phyloP scores from a whole-genome alignment of 139 green algal species.

The Dunaliella sp. region DNA sequence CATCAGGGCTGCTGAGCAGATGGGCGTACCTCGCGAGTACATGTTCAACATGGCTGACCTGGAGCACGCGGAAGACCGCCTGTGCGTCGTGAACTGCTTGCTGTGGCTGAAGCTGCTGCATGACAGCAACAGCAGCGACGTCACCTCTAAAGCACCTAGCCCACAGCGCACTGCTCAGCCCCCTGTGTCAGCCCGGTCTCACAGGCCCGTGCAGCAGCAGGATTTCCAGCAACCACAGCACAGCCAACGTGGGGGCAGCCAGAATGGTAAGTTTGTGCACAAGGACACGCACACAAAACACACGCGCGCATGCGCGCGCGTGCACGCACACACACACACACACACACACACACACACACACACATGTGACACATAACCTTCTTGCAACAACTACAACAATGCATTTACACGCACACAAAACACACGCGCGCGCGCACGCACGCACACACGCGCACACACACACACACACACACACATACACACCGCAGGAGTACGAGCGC shows the following conservation, averaged over 20 bases:
- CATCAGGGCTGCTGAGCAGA: constrained; percentile 24
- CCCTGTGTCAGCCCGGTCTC: neutral
- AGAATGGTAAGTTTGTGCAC: too few relatives aligned
- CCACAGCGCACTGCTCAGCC: neutral
- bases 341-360: constrained; percentile 19
- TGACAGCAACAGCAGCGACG: constrained; percentile 3
- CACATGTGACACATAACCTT: too few relatives aligned
- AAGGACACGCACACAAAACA: too few relatives aligned
- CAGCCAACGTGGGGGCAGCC: neutral
- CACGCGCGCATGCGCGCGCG: too few relatives aligned
- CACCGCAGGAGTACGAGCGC: constrained; percentile 80
- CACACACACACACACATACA: constrained; percentile 7
- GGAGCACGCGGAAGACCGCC: constrained; percentile 44
- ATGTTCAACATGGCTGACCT: constrained; percentile 57
- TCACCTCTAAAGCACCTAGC: neutral
- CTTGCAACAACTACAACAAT: constrained; percentile 56
- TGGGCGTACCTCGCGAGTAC: constrained; percentile 43
- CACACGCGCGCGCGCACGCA: constrained; percentile 9
- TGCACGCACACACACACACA: too few relatives aligned
- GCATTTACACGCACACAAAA: constrained; percentile 22
- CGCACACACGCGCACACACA: neutral
- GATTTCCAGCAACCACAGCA: neutral
- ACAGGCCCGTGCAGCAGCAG: neutral
- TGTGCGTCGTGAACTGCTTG: constrained; percentile 59
- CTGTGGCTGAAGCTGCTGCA: constrained; percentile 48